Base-by-base conservation (phyloP, 2,329 filamentous ascomycete genomes). In the Colletotrichum abscissum region DNA sequence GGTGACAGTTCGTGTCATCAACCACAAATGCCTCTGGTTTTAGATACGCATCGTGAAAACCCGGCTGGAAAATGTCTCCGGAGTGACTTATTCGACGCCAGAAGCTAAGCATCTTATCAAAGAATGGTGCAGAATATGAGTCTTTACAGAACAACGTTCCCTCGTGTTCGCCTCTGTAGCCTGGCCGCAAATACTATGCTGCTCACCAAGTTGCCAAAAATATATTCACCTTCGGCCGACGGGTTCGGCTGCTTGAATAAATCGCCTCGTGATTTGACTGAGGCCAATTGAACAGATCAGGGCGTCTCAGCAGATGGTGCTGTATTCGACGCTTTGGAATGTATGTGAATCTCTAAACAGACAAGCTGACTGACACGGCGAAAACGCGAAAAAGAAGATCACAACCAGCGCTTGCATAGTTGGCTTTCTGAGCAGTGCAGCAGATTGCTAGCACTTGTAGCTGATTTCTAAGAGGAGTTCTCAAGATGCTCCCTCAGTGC, bases 301-400 rank as follows among this genome's bases (percentile, higher is more conserved):
- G 5, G n/a, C 22, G 35, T 2, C 35, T 26, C 55, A 52, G 30
- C 24, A 24, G 24, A 19, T n/a, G 33, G 52, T 28, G 46, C 28
- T 70, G 60, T 73, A 60, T 66, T 70, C 28, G 70, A 60, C 49
- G 70, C 22, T 42, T 62, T 62, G 49, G 46, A 49, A 67, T 24
- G 26, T 46, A 70, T n/a, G 69, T 35, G 67, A 70, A 28, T 19
- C 35, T 26, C 24, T 14, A 28, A 46, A 59, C 22, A 49, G 42
- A 42, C 66, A 55, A 68, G 56, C 33, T 42, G 60, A 62, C 67
- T 54, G 58, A 62, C 38, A 59, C 26, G 56, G 42, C 30, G 49
- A 59, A 28, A 24, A 49, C 35, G 54, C 38, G 1, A 24, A n/a
- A 64, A 30, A 58, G 66, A 14, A 52, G 22, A 57, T 14, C 11